Conservation (phyloP, 2,329 filamentous ascomycete species). For the Alternaria solani region DNA sequence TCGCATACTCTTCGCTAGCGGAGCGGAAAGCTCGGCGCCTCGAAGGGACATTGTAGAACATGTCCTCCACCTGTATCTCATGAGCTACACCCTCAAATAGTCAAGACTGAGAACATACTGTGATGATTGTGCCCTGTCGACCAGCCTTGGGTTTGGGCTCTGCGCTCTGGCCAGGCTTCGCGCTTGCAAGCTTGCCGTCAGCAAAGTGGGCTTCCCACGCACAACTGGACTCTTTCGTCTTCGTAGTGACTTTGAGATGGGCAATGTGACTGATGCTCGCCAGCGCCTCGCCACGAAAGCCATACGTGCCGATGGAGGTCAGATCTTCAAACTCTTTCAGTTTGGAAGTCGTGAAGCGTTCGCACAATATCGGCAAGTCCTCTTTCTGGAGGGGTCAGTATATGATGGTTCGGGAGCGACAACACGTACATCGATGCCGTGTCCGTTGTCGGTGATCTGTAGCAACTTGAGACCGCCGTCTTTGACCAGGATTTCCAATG, state of each 20-base stretch:
- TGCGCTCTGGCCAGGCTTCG: slow-evolving; percentile 85
- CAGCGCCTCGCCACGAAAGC: slow-evolving; percentile 95
- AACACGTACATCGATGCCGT: slow-evolving; percentile 82
- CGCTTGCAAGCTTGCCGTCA: slow-evolving; percentile 78
- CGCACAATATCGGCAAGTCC: slow-evolving; percentile 89
- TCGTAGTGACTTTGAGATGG: slow-evolving; percentile 93
- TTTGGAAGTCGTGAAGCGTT: slow-evolving; percentile 97
- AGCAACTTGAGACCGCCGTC: slow-evolving; percentile 94
- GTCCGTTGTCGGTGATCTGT: slow-evolving; percentile 97
- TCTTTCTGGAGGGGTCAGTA: slow-evolving; percentile 70
- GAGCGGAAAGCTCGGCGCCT: slow-evolving; percentile 90
- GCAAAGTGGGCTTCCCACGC: slow-evolving; percentile 92
- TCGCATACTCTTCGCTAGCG: slow-evolving; percentile 92
- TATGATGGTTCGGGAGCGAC: neutral
- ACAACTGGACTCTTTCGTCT: slow-evolving; percentile 84
- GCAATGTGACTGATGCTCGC: slow-evolving; percentile 99
- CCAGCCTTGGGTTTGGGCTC: slow-evolving; percentile 91
- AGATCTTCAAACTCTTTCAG: slow-evolving; percentile 93
- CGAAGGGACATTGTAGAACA: slow-evolving; percentile 96
- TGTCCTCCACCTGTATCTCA: slow-evolving; percentile 74
- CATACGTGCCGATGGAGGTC: slow-evolving; percentile 88
- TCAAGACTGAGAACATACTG: slow-evolving; percentile 58
- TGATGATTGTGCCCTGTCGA: slow-evolving; percentile 90
- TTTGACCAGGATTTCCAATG: slow-evolving; percentile 89
- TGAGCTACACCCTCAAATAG: slow-evolving; percentile 15